These are phyloP conservation scores for Rhinocladiella mackenziei DNA, from an alignment of 2,329 filamentous ascomycete species.

Conservation along the genomic window DNA sequence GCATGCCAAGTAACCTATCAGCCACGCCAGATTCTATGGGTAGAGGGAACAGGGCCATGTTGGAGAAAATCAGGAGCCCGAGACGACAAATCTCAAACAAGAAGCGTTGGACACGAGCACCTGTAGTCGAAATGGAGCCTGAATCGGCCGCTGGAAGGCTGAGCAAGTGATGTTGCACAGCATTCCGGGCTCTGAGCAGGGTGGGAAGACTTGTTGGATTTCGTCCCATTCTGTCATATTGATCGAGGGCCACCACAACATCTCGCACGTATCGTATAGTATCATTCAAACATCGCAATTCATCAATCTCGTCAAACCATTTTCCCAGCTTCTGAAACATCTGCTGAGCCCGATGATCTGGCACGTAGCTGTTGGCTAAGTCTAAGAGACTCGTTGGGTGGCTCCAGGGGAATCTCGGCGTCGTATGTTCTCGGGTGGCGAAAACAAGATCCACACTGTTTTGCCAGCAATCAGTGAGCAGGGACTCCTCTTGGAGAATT, in stretches of 20 bases:
- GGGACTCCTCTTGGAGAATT: too few species aligned
- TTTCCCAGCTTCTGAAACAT: neutral
- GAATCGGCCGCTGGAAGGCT: neutral
- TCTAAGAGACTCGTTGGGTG: neutral
- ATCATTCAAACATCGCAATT: neutral
- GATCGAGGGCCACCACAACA: slow-evolving; percentile 5
- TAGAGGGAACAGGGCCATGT: slow-evolving; percentile 9
- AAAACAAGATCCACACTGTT: slow-evolving; percentile 8
- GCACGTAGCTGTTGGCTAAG: neutral
- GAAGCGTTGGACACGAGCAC: neutral
- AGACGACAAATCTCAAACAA: slow-evolving; percentile 6
- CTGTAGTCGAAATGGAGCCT: neutral
- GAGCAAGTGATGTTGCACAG: slow-evolving; percentile 4
- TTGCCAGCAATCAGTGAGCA: too few species aligned
- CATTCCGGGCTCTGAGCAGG: slow-evolving; percentile 3
- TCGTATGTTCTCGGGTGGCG: neutral
- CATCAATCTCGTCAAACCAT: neutral
- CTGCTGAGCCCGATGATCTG: neutral
- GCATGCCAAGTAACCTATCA: neutral
- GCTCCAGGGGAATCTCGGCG: slow-evolving; percentile 3
- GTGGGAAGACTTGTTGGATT: neutral
- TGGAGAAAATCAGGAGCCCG: slow-evolving; percentile 6
- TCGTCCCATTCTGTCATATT: slow-evolving; percentile 1
- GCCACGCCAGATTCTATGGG: slow-evolving; percentile 3
- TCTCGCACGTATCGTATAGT: neutral